These are phyloP conservation scores for Epichloe coenophiala DNA, from an alignment of 2,329 filamentous ascomycete species.

Conservation along the genomic window DNA sequence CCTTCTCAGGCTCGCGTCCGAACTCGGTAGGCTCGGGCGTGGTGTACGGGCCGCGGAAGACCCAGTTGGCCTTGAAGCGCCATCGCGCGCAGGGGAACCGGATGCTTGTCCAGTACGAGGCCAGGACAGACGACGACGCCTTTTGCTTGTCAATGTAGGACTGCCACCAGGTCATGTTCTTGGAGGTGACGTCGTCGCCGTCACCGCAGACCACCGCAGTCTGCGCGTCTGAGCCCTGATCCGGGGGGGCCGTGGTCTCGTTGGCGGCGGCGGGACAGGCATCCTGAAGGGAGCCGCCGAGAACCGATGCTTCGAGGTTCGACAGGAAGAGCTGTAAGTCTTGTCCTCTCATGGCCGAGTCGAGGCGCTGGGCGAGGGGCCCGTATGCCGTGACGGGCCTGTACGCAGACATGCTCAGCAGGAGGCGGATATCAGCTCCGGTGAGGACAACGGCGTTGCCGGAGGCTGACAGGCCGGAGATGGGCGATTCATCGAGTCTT, in stretches of 20 bases:
- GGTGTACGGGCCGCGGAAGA: conserved; percentile 24
- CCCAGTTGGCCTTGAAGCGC: conserved; percentile 23
- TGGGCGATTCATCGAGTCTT: conserved; percentile 15
- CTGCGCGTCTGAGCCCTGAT: conserved; percentile 11
- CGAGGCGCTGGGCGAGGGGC: conserved; percentile 6
- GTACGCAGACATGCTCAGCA: conserved; percentile 19
- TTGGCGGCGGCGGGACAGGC: conserved; percentile 9
- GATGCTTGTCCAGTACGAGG: conserved; percentile 20
- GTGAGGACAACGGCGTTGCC: conserved; percentile 16
- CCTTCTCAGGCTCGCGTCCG: conserved; percentile 6
- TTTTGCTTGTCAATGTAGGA: conserved; percentile 16
- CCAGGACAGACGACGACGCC: conserved; percentile 17
- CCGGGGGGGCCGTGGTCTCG: neutral
- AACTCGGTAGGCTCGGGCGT: conserved; percentile 13
- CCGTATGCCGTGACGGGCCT: conserved; percentile 10
- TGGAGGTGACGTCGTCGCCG: conserved; percentile 13
- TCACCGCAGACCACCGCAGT: conserved; percentile 22
- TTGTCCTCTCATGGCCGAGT: conserved; percentile 11
- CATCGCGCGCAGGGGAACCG: conserved; percentile 27
- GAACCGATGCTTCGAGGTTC: neutral
- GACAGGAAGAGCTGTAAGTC: conserved; percentile 1
- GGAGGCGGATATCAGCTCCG: conserved; percentile 15
- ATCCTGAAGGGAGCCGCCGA: conserved; percentile 9
- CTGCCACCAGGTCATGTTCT: conserved; percentile 13
- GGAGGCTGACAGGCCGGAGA: conserved; percentile 9